These are phyloP conservation scores for Gossypium stocksii DNA, from an alignment of 345 rosid species.

Conservation along the genomic window DNA sequence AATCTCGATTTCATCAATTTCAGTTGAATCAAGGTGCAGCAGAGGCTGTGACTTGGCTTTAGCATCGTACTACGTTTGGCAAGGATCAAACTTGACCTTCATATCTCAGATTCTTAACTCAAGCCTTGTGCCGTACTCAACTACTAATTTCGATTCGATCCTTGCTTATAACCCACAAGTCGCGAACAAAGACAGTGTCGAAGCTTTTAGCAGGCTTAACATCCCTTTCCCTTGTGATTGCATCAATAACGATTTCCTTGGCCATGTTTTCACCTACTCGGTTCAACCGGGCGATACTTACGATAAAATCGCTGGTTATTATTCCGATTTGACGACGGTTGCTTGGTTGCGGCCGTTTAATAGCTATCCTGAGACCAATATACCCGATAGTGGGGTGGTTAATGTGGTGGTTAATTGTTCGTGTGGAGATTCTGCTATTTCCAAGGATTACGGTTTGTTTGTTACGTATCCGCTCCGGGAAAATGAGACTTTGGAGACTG, in stretches of 20 bases:
- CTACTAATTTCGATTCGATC: constrained; percentile 12
- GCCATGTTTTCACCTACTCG: constrained; percentile 36
- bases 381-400: constrained; percentile 38
- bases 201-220: constrained; percentile 21
- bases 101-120: constrained; percentile 38
- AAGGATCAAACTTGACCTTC: constrained; percentile 34
- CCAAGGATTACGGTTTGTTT: constrained; percentile 54
- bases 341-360: constrained; percentile 32
- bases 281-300: constrained; percentile 32
- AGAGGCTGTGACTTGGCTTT: constrained; percentile 41
- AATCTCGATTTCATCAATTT: constrained; percentile 14
- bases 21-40: constrained; percentile 40
- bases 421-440: constrained; percentile 41
- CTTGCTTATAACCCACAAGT: constrained; percentile 30
- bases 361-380: constrained; percentile 17
- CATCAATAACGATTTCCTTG: constrained; percentile 38
- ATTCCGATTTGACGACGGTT: constrained; percentile 42
- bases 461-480: constrained; percentile 52
- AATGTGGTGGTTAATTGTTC: constrained; percentile 65
- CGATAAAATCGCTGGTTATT: constrained; percentile 28
- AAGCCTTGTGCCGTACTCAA: neutral
- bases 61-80: constrained; percentile 59
- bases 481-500: constrained; percentile 40
- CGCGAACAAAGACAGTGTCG: constrained; percentile 34
- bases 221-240: constrained; percentile 64